Base-by-base conservation (phyloP, 495 filamentous ascomycete species). In the Xylaria telfairii region DNA sequence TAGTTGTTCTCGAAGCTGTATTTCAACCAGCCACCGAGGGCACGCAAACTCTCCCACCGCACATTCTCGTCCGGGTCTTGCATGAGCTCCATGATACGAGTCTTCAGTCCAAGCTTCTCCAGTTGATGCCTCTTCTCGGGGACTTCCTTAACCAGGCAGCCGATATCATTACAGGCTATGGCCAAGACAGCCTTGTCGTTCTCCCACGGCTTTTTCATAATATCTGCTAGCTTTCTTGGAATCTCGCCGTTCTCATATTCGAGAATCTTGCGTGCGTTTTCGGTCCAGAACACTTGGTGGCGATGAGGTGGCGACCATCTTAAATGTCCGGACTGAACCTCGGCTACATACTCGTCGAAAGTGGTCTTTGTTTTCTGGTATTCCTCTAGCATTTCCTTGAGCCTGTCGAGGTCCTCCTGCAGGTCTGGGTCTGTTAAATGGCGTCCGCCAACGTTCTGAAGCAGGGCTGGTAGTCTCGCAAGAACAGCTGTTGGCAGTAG, bases 361-460 rank as follows among this genome's bases (percentile, higher is more conserved):
- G 95, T 99, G 6, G 96, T 99, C 83, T 98, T 96, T 46, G 93
- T 96, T 78, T 93, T 93, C 72, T 94, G 95, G 80, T 98, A 98
- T 60, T 96, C 94, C 28, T 96, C 93, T 47, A 98, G 84, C 82
- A 95, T 91, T 51, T 91, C 89, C 28, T 85, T 90, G 17, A 99
- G 85, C 26, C 83, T 84, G 66, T 88, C 85, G 15, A 98, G 87
- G 79, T 99, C 96, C 72, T 97, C 93, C 32, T 93, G 87, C 37
- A 98, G 88, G 78, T 99, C 96, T 42, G 90, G 88, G 80, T 99
- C 96, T 60, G 92, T 91, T 68, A 97, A 85, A 77, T 97, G 96
- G 64, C 95, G 92, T 41, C 90, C 88, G 68, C 87, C 86, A 65
- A 98, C 86, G 79, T 93, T 97, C 77, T 91, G 83, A 61, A 98